Evolutionary conservation across 805 yeast genomes (phyloP).

Genomic region (Saccharomyces paradoxus): DNA sequence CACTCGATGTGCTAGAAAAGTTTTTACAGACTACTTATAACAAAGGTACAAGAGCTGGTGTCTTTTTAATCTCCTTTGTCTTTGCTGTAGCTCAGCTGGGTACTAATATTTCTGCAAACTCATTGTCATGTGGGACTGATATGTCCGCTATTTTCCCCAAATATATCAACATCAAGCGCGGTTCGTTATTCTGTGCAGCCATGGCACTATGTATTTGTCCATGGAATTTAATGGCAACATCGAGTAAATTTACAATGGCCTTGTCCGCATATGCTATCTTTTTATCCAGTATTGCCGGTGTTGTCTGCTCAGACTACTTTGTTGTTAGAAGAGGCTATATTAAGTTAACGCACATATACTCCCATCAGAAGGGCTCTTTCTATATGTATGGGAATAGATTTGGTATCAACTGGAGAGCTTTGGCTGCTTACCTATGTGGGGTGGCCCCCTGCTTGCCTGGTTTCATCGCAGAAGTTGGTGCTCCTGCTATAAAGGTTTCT

Average conservation of each 20-base stretch:
- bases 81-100: conserved; percentile 71
- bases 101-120: conserved; percentile 62
- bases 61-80: conserved; percentile 53
- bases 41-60: conserved; percentile 62
- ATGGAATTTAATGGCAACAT: conserved; percentile 61
- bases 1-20: conserved; percentile 50
- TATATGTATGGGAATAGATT: conserved; percentile 44
- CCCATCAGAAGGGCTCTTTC: conserved; percentile 31
- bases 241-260: conserved; percentile 64
- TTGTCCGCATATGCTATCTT: conserved; percentile 72
- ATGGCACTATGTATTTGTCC: conserved; percentile 67
- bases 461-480: conserved; percentile 46
- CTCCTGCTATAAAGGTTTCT: conserved; percentile 47
- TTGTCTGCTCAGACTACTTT: conserved; percentile 47
- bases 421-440: conserved; percentile 46
- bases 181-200: conserved; percentile 57
- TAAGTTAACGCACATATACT: conserved; percentile 54
- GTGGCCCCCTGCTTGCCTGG: conserved; percentile 35
- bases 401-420: conserved; percentile 76
- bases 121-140: conserved; percentile 54
- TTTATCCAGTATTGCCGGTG: conserved; percentile 72
- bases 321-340: conserved; percentile 64
- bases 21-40: conserved; percentile 32
- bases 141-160: conserved; percentile 49
- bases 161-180: conserved; percentile 52